Evolutionary conservation across 208 protist genomes (phyloP), one percentile per base, ranked within the genome.

Genomic region (Kentomonas sorsogonicus): DNA sequence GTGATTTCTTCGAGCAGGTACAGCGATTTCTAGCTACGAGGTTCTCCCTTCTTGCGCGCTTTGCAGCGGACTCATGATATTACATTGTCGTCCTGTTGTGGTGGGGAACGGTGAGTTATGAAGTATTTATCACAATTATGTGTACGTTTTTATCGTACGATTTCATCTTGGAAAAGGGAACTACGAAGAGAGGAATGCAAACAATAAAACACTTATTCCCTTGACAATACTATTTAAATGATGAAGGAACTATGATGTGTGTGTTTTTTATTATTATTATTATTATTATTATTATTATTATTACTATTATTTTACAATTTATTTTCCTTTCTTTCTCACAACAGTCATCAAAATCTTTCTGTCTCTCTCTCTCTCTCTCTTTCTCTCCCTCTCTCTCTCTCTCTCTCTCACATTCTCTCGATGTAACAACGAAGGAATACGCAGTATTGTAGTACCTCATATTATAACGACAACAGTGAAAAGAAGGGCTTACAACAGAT

Each of bases 141-240:
- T 58, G 43, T 1, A 1, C 43, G 7, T 53, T 53, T 27, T 53
- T 22, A 33, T 38, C 11, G 52, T 56, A n/a, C n/a, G n/a, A n/a
- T n/a, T n/a, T n/a, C n/a, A n/a, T n/a, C n/a, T n/a, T n/a, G n/a
- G n/a, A n/a, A n/a, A n/a, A n/a, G n/a, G n/a, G n/a, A n/a, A n/a
- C n/a, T n/a, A n/a, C n/a, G n/a, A n/a, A n/a, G n/a, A n/a, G n/a
- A n/a, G n/a, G n/a, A n/a, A n/a, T n/a, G n/a, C n/a, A n/a, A n/a
- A n/a, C n/a, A n/a, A n/a, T n/a, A n/a, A n/a, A n/a, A n/a, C n/a
- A n/a, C n/a, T 18, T 41, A 27, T 41, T 16, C 10, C 7, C 36
- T 41, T 27, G 18, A 9, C 27, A 9, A 41, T 30, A 2, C 22
- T 3, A n/a, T 56, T 18, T 15, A 43, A 7, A 29, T 11, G 11